Conservation (phyloP, 2,329 filamentous ascomycete genomes). For the Fusarium sp. region DNA sequence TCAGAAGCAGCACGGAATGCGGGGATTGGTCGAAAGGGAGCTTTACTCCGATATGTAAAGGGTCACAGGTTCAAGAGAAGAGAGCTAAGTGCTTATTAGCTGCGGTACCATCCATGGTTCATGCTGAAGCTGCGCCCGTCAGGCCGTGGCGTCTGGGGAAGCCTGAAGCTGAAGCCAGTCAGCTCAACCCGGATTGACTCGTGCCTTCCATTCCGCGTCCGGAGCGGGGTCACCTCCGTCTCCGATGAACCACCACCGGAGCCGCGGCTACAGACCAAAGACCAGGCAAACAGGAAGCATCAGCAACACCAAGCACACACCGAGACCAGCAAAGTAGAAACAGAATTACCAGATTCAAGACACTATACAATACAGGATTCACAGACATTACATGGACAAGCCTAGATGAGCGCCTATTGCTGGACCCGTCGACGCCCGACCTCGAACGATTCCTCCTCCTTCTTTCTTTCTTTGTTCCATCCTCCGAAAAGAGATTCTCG, state of each 20-base stretch:
- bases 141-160: conserved; percentile 20
- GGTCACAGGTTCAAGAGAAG: conserved; percentile 23
- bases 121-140: not conserved
- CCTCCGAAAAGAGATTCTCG: conserved; percentile 27
- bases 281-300: not conserved
- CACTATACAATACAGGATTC: conserved; percentile 40
- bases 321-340: not conserved
- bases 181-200: not conserved
- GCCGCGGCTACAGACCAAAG: not conserved
- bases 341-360: conserved; percentile 26
- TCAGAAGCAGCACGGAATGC: not conserved
- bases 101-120: not conserved
- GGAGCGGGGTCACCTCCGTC: conserved; percentile 10
- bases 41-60: conserved; percentile 8
- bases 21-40: conserved; percentile 8
- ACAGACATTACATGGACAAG: conserved; percentile 42
- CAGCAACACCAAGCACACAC: not conserved
- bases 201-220: not conserved
- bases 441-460: conserved; percentile 10
- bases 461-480: conserved; percentile 9
- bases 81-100: conserved; percentile 5
- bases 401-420: conserved; percentile 21
- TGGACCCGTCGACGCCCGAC: conserved; percentile 23
- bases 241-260: not conserved
- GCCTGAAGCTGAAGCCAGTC: not conserved